Evolutionary conservation across 306 rosid species (phyloP).

Genomic region (Prunus dulcis): DNA sequence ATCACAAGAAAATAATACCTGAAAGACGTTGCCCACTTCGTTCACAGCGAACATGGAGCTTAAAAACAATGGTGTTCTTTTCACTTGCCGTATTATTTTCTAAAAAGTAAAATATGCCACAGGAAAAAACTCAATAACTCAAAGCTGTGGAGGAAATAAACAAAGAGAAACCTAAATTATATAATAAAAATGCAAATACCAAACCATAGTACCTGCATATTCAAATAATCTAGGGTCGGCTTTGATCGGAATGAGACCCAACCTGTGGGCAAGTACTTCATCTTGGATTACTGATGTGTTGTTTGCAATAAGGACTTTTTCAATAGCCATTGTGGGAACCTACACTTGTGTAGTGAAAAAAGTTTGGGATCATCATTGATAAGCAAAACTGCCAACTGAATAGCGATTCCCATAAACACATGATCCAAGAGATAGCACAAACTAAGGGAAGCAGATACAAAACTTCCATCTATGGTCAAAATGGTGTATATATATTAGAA

Average conservation of each 20-base stretch:
- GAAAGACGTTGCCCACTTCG: conserved; percentile 41
- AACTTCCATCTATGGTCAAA: neutral
- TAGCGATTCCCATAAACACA: neutral
- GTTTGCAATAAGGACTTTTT: conserved; percentile 79
- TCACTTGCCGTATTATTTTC: conserved; percentile 64
- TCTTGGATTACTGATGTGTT: conserved; percentile 86
- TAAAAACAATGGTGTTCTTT: conserved; percentile 85
- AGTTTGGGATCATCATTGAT: neutral
- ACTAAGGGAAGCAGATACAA: neutral
- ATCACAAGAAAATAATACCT: conserved; percentile 37
- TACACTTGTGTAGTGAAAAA: conserved; percentile 15
- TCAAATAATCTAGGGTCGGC: conserved; percentile 92
- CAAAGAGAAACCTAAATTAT: too few species aligned
- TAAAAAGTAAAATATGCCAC: conserved; percentile 12
- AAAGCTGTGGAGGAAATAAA: neutral
- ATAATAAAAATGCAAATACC: neutral
- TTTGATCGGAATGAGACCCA: conserved; percentile 83
- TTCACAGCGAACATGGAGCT: conserved; percentile 61
- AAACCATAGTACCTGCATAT: conserved; percentile 59
- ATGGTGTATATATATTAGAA: neutral
- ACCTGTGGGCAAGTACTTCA: conserved; percentile 93
- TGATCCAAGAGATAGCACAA: neutral
- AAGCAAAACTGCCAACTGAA: neutral
- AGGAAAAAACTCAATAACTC: neutral
- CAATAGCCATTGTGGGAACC: conserved; percentile 99